These are phyloP conservation scores for Talaromyces thailandensis DNA, from an alignment of 495 filamentous ascomycete genomes.

Conservation along the genomic window DNA sequence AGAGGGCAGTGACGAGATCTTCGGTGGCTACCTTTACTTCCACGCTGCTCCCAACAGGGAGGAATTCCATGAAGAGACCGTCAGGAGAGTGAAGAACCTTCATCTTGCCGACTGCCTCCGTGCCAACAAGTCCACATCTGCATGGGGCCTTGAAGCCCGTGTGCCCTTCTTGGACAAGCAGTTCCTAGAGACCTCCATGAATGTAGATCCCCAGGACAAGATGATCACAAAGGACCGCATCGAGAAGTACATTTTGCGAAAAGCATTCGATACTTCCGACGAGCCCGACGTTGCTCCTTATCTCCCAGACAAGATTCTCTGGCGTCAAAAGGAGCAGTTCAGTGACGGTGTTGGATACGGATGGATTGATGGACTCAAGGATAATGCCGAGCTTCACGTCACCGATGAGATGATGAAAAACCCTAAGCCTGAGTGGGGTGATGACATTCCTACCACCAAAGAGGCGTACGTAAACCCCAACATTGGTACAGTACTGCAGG, in stretches of 20 bases:
- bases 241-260: conserved; percentile 95
- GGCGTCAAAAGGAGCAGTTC: conserved; percentile 99
- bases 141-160: conserved; percentile 96
- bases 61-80: conserved; percentile 88
- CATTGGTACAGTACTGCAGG: background rate
- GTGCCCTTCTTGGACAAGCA: conserved; percentile 96
- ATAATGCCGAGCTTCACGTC: conserved; percentile 77
- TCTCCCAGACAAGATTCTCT: conserved; percentile 89
- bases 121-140: conserved; percentile 98
- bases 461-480: conserved; percentile 60
- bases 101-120: conserved; percentile 91
- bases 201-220: conserved; percentile 88
- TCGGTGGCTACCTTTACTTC: conserved; percentile 98
- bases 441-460: conserved; percentile 87
- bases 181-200: conserved; percentile 88
- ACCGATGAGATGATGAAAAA: conserved; percentile 96
- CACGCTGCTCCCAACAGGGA: conserved; percentile 83
- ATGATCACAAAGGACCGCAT: conserved; percentile 86
- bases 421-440: conserved; percentile 91
- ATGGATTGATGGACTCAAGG: conserved; percentile 97
- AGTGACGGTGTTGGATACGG: conserved; percentile 97
- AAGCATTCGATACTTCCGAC: conserved; percentile 89
- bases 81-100: conserved; percentile 87
- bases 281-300: conserved; percentile 73
- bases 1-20: conserved; percentile 95